Evolutionary conservation across 306 rosid species (phyloP).

Genomic region (Ormosia emarginata): DNA sequence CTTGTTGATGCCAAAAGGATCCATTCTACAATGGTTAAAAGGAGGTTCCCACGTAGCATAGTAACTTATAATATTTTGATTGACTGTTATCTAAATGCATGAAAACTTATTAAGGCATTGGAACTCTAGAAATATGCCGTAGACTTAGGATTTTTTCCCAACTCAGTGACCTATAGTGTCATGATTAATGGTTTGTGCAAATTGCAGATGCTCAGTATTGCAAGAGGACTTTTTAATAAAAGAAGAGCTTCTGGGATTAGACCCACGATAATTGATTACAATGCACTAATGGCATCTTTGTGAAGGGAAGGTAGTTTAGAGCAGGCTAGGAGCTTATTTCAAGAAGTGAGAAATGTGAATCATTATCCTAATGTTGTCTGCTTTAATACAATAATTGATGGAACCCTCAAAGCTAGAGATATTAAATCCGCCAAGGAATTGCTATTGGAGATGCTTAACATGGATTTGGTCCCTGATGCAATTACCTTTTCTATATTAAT

Average conservation of each 20-base stretch:
- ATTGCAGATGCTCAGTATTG: conserved; percentile 59
- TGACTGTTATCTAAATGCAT: conserved; percentile 48
- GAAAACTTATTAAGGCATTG: conserved; percentile 46
- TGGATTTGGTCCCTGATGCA: conserved; percentile 52
- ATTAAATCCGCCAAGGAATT: conserved; percentile 46
- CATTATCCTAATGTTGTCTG: conserved; percentile 49
- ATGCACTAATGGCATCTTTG: conserved; percentile 54
- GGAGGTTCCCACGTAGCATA: conserved; percentile 46
- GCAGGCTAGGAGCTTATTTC: conserved; percentile 71
- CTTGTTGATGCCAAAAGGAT: conserved; percentile 43
- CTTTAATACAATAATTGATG: conserved; percentile 66
- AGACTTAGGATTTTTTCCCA: conserved; percentile 49
- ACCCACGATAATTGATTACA: conserved; percentile 55
- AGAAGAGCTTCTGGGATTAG: conserved; percentile 52
- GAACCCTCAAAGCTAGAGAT: conserved; percentile 67
- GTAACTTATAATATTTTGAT: conserved; percentile 61
- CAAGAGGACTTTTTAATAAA: conserved; percentile 68
- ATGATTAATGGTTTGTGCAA: conserved; percentile 83
- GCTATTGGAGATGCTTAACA: conserved; percentile 52
- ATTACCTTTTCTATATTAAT: conserved; percentile 65
- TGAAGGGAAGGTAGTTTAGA: conserved; percentile 68
- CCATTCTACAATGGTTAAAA: conserved; percentile 55
- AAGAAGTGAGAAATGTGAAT: conserved; percentile 53
- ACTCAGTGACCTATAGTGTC: conserved; percentile 49
- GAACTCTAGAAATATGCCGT: conserved; percentile 52